Conservation (phyloP, 805 yeast species). For the Metschnikowia lachancei region DNA sequence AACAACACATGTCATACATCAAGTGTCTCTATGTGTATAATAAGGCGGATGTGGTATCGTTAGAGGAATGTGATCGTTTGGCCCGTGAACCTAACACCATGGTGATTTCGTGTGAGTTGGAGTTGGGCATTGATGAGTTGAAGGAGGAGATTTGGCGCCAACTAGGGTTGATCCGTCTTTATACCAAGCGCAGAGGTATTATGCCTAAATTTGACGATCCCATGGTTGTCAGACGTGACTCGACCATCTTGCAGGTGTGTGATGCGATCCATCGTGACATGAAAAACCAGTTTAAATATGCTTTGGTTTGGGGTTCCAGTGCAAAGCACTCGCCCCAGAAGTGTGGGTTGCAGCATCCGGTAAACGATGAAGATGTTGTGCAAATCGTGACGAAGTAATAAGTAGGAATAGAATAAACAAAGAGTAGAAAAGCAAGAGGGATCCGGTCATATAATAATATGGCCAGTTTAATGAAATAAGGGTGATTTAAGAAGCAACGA, state of each 20-base stretch:
- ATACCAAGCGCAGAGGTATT: conserved; percentile 84
- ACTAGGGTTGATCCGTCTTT: conserved; percentile 72
- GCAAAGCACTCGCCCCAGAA: conserved; percentile 96
- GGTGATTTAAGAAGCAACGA: no score
- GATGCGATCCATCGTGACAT: conserved; percentile 90
- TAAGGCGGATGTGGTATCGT: conserved; percentile 90
- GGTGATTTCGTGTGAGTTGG: conserved; percentile 89
- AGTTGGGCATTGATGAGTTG: conserved; percentile 81
- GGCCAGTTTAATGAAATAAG: no score
- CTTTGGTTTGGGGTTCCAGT: conserved; percentile 94
- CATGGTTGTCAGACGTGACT: conserved; percentile 77
- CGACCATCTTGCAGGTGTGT: conserved; percentile 83
- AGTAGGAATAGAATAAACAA: background rate
- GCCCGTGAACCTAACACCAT: conserved; percentile 92
- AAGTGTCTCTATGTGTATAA: conserved; percentile 92
- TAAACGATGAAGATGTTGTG: conserved; percentile 93
- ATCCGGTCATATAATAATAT: no score
- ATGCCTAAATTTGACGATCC: conserved; percentile 84
- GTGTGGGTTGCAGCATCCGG: conserved; percentile 81
- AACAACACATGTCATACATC: conserved; percentile 80
- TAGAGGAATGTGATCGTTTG: conserved; percentile 89
- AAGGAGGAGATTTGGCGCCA: conserved; percentile 93
- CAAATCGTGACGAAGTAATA: conserved; percentile 77
- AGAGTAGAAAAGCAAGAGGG: no score
- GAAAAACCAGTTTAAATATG: conserved; percentile 88